phyloP scores from a whole-genome alignment of 1,284 basidiomycete species.

The Ganoderma lingzhi region DNA sequence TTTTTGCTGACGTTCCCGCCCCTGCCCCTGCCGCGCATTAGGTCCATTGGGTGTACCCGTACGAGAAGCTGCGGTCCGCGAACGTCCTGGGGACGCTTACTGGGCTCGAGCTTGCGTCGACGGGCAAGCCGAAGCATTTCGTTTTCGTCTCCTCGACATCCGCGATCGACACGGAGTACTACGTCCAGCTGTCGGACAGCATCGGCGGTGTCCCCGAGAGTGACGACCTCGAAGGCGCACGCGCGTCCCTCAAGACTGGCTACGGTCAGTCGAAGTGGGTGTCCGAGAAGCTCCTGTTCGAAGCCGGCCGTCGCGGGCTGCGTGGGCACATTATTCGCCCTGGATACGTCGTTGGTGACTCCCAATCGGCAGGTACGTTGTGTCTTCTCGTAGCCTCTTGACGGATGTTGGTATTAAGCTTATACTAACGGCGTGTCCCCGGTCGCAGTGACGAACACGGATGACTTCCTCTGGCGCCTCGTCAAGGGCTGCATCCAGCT shows the following conservation, averaged over 20 bases:
- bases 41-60: constrained; percentile 99
- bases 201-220: constrained; percentile 82
- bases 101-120: constrained; percentile 82
- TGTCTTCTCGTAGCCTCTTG: background rate
- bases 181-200: constrained; percentile 86
- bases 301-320: constrained; percentile 89
- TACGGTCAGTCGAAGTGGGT: constrained; percentile 99
- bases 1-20: background rate
- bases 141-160: constrained; percentile 97
- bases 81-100: constrained; percentile 94
- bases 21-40: constrained; percentile 39
- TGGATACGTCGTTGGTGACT: constrained; percentile 97
- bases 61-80: constrained; percentile 90
- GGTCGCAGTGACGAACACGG: constrained; percentile 94
- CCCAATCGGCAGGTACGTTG: constrained; percentile 78
- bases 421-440: background rate
- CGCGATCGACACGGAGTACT: constrained; percentile 91
- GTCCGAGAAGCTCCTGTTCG: constrained; percentile 92
- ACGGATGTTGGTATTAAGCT: constrained; percentile 20
- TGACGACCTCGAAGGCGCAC: constrained; percentile 93
- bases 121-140: constrained; percentile 81
- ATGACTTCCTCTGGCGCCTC: constrained; percentile 98
- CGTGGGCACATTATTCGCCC: constrained; percentile 92
- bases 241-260: constrained; percentile 82
- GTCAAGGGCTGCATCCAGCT: constrained; percentile 98